These are phyloP conservation scores for Alopecurus myosuroides DNA, from an alignment of 176 grass and related monocot genomes.

Conservation along the genomic window DNA sequence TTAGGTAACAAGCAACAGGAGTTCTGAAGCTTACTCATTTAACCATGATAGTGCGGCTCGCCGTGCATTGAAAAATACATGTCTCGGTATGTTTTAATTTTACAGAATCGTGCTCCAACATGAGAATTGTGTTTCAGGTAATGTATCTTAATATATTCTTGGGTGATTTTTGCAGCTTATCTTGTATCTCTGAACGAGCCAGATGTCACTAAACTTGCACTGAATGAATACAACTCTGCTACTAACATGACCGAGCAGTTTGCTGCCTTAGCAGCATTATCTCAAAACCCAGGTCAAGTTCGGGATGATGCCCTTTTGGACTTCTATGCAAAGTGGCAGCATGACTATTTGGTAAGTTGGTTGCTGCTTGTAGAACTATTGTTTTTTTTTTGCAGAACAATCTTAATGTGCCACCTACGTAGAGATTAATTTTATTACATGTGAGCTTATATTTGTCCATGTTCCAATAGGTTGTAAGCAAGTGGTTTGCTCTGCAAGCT, in stretches of 20 bases:
- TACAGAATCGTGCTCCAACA: background rate
- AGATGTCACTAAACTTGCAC: conserved; percentile 67
- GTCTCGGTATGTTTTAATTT: conserved; percentile 60
- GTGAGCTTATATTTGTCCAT: conserved; percentile 6
- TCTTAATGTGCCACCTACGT: background rate
- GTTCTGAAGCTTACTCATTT: conserved; percentile 70
- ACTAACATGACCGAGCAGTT: conserved; percentile 99
- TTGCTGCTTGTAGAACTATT: background rate
- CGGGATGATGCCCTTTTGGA: conserved; percentile 82
- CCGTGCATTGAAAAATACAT: conserved; percentile 82
- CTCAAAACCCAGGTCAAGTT: conserved; percentile 90
- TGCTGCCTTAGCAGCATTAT: conserved; percentile 86
- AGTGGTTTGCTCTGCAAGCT: conserved; percentile 99
- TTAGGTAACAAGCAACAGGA: conserved; percentile 71
- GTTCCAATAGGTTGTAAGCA: conserved; percentile 83
- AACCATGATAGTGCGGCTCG: conserved; percentile 77
- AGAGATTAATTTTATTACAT: background rate
- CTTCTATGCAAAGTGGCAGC: conserved; percentile 87
- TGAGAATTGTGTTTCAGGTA: conserved; percentile 3
- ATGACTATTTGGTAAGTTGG: conserved; percentile 84
- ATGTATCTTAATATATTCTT: conserved; percentile 30
- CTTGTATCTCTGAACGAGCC: conserved; percentile 75
- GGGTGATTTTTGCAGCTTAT: conserved; percentile 55
- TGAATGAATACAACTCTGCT: conserved; percentile 81
- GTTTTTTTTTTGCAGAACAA: background rate